Base-by-base conservation (phyloP, 768 basidiomycete genomes). In the Macrolepiota albuminosa region DNA sequence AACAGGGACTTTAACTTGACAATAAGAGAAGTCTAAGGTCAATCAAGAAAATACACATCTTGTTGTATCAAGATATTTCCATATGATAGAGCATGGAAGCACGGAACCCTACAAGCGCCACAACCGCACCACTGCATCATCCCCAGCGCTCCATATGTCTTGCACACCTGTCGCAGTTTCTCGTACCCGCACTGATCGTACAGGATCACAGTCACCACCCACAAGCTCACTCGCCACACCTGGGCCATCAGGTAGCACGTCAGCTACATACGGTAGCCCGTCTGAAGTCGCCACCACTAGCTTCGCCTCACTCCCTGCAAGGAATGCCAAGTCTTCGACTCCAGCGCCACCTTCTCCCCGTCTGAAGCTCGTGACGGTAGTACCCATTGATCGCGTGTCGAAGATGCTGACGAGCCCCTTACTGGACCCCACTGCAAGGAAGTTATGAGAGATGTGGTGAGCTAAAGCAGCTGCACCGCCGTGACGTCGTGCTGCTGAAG, bases 201-300 rank as follows among this genome's bases (percentile, higher is more conserved):
- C 80, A 8, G 82, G 76, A 67, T 88, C 86, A 64, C 86, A 86
- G 57, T 88, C 84, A 33, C 75, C 75, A 2, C 86, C 87, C 0
- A 82, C 76, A 4, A 87, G 71, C 64, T 89, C 88, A 13, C 74
- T 74, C 13, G 53, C 63, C 5, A 81, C 76, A 4, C 70, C 68
- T 3, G 80, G 78, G 6, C 79, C 81, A 34, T 76, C 75, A 0
- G 78, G 71, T 0, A 71, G 65, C 2, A 84, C 63, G 42, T 69
- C 71, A 0, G 82, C 82, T 18, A 85, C 66, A 63, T 79, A 88
- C 0, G 86, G 84, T 37, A 88, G 72, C 1, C 86, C 87, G 66
- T 88, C 86, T 46, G 77, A 75, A 1, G 82, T 81, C 2, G 79
- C 82, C 1, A 87, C 73, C 2, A 75, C 78, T 52, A 88, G 60